Percentiles rank a stretch among this genome's conserved stretches.
phyloP scores from a whole-genome alignment of 768 basidiomycete species.

The Lactarius psammicola region DNA sequence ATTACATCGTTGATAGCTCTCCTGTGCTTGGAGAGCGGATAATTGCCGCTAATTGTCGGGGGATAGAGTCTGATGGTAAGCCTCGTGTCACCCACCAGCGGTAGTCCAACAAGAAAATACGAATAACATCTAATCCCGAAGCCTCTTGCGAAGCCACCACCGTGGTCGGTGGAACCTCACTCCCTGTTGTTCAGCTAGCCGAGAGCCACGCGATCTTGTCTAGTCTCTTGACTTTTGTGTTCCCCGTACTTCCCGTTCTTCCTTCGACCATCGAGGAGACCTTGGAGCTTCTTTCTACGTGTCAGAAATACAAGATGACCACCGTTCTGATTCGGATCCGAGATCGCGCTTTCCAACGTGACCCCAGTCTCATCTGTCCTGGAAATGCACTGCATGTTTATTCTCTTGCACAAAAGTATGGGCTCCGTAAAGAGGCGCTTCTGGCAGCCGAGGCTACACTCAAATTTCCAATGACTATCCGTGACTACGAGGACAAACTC shows the following conservation, averaged over 20 bases:
- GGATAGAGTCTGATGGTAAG: too few relatives aligned
- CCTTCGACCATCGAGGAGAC: background rate
- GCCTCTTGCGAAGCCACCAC: too few relatives aligned
- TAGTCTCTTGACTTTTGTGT: conserved; percentile 2
- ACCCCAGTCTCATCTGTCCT: background rate
- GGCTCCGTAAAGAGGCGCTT: background rate
- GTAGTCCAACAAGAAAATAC: too few relatives aligned
- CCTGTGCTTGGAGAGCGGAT: conserved; percentile 30
- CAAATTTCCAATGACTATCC: background rate
- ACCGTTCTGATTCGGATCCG: background rate
- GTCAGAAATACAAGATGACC: conserved; percentile 13
- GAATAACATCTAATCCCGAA: too few relatives aligned
- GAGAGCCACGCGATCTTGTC: background rate
- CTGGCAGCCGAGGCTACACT: background rate
- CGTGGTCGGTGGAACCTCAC: too few relatives aligned
- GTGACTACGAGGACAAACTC: background rate
- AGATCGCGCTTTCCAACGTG: too few relatives aligned
- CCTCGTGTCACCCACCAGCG: too few relatives aligned
- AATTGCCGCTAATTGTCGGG: too few relatives aligned
- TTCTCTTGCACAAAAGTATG: background rate
- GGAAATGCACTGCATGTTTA: conserved; percentile 4
- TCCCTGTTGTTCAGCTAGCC: background rate
- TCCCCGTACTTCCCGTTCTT: background rate
- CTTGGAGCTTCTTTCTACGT: conserved; percentile 11
- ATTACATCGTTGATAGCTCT: conserved; percentile 13